Percentiles rank a stretch among this genome's conserved stretches.
Conservation (phyloP, 2,329 filamentous ascomycete species). For the Colletotrichum acutatum region DNA sequence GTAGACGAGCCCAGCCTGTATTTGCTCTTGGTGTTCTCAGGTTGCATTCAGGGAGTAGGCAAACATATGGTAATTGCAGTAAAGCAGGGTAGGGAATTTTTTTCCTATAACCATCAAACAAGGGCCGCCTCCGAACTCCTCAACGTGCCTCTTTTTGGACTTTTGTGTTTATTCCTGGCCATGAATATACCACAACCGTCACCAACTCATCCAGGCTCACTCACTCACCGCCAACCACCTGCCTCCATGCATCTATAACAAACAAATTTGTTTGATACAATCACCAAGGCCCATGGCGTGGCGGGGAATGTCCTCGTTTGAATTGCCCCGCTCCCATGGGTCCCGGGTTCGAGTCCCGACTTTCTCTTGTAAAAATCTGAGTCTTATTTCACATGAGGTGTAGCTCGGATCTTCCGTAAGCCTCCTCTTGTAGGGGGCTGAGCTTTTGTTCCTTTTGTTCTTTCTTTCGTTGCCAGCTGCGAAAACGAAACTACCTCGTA, state of each 20-base stretch:
- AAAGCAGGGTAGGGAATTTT: constrained; percentile 17
- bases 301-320: too few relatives aligned
- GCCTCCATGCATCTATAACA: too few relatives aligned
- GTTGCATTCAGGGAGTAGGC: not conserved
- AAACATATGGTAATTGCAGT: not conserved
- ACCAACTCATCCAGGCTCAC: too few relatives aligned
- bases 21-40: not conserved
- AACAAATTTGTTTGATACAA: too few relatives aligned
- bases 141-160: constrained; percentile 1
- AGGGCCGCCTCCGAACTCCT: not conserved
- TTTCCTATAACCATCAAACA: constrained; percentile 5
- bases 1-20: not conserved
- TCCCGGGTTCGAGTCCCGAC: too few relatives aligned
- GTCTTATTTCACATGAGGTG: not conserved
- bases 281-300: too few relatives aligned
- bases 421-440: too few relatives aligned
- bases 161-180: not conserved
- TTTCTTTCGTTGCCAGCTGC: accelerated
- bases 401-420: too few relatives aligned
- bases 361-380: not conserved
- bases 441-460: too few relatives aligned
- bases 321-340: too few relatives aligned
- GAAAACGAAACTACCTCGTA: too few relatives aligned
- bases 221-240: not conserved
- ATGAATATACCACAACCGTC: too few relatives aligned